Base-by-base conservation (phyloP, 2,329 filamentous ascomycete genomes). In the Parafenestella ontariensis region DNA sequence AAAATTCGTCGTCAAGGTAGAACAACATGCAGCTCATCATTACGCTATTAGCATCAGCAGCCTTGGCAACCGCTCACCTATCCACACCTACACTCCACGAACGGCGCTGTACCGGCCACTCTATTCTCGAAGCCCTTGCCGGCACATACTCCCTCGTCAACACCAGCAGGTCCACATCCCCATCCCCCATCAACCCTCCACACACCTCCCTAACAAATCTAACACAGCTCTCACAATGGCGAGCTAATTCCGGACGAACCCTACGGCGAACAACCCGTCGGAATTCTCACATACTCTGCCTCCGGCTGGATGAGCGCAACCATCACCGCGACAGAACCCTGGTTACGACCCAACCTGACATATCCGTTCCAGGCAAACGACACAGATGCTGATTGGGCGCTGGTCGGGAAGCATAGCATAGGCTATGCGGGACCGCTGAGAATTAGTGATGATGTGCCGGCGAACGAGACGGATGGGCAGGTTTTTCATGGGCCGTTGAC, bases 281-380 rank as follows among this genome's bases (percentile, higher is more conserved):
- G 70, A 41, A 46, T 68, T 34, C 57, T 73, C 23, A 67, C 59
- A 44, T 73, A 73, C 65, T 61, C 62, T 3, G 46, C 52, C 3
- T 23, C 46, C 1, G 66, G 67, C 50, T 69, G 59, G 59, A 68
- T 73, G 64, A 55, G 50, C 50, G 70, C 70, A 2, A 69, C 63
- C 44, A 64, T 73, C 26, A 64, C 61, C 10, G 65, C 69, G 0
- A 71, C 68, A 0, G 65, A 70, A 21, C 57, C 68, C 10, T 23
- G 39, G 0, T 31, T 65, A 2, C 65, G 69, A 3, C 63, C 62
- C 0, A 60, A 61, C 40, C 50, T 72, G 1, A 64, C 59, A 0
- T 71, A 65, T 40, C 70, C 69, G 2, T 65, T 47, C 54, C 49
- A 56, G 15, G 21, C 52, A 28, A 57, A 51, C 21, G 66, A 71